Base-by-base conservation (phyloP, 768 basidiomycete species). In the Termitomyces eurrhizus region DNA sequence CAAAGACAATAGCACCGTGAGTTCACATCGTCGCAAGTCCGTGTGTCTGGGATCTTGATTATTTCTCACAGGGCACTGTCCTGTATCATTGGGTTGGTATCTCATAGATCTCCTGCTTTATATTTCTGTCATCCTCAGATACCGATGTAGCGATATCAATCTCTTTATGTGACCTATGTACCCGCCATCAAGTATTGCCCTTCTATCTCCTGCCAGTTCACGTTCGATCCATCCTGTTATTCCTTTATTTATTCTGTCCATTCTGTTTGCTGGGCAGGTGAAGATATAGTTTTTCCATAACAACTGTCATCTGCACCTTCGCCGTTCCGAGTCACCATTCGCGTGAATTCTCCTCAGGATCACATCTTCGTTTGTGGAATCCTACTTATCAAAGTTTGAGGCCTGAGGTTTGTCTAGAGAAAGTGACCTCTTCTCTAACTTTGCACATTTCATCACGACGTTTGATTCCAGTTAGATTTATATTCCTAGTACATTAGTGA, bases 61-160 rank as follows among this genome's bases (percentile, higher is more conserved):
- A 33, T 42, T 8, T n/a, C 7, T 44, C 29, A 37, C 57, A 90
- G 88, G 88, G 88, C 12, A 76, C 79, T 35, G 85, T 89, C 2
- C 67, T 90, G 37, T 90, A 89, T 69, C 82, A 84, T 62, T 90
- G 88, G 88, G 83, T 82, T 57, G 89, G 89, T 18, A 73, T 82
- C 37, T 70, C 74, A n/a, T 79, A 58, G 75, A 56, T 26, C 29
- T 12, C 18, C 44, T 45, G 29, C 35, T 53, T 6, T 56, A 16
- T 57, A 42, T 48, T 21, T 59, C 21, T 52, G 32, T 52, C 24
- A 36, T 24, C 37, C 16, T 37, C 16, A 5, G 24, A 57, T 60
- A 48, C 39, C 52, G 29, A 32, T 61, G 48, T 62, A 56, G 14
- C 49, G 7, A 57, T 57, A 53, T 13, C 33, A 35, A 51, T 51